These are phyloP conservation scores for Poronia punctata DNA, from an alignment of 495 filamentous ascomycete species.

Conservation along the genomic window DNA sequence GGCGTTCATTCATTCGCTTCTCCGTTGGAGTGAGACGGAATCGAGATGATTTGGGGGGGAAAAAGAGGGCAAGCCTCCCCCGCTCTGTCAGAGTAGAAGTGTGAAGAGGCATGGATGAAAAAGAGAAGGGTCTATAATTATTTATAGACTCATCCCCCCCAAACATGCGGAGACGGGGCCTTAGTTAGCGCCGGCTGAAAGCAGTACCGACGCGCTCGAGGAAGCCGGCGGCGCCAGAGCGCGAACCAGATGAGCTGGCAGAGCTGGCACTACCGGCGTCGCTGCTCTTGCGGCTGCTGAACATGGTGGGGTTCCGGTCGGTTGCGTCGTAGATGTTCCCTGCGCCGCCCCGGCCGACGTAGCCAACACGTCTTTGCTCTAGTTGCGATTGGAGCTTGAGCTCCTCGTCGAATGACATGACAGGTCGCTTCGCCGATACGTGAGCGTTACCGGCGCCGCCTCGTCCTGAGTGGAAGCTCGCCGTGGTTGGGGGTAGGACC, in stretches of 20 bases:
- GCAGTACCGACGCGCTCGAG: constrained; percentile 20
- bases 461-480: constrained; percentile 70
- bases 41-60: too few relatives aligned
- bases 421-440: constrained; percentile 53
- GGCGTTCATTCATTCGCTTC: too few relatives aligned
- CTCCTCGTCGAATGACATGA: constrained; percentile 91
- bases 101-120: constrained; percentile 3
- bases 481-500: constrained; percentile 22
- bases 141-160: too few relatives aligned
- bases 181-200: constrained; percentile 8
- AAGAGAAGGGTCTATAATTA: neutral
- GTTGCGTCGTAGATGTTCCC: constrained; percentile 58
- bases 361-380: constrained; percentile 51
- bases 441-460: constrained; percentile 89
- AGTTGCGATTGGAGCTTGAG: constrained; percentile 56
- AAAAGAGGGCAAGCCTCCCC: too few relatives aligned
- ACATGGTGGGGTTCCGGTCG: constrained; percentile 8
- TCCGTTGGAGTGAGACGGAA: too few relatives aligned
- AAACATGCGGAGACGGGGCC: too few relatives aligned
- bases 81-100: constrained; percentile 11
- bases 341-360: constrained; percentile 83
- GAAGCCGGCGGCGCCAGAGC: constrained; percentile 19
- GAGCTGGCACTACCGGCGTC: constrained; percentile 23
- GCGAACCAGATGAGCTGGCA: constrained; percentile 26
- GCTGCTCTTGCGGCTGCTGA: constrained; percentile 15